Evolutionary conservation across 2,329 filamentous ascomycete species (phyloP).

Genomic region (Neonectria faginata): DNA sequence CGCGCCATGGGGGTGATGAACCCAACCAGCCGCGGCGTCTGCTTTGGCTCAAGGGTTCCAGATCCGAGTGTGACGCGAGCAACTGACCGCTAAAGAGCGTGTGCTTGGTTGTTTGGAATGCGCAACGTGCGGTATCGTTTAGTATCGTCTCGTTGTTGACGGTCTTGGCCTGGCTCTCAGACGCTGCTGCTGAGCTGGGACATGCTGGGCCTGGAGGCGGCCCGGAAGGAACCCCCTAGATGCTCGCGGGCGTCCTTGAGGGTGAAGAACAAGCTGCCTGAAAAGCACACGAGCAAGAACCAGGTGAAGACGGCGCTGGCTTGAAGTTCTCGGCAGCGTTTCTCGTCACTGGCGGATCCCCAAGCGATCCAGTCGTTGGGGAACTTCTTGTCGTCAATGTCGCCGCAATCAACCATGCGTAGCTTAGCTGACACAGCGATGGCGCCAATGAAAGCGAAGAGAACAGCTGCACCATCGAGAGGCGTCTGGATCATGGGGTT

Average conservation of each 20-base stretch:
- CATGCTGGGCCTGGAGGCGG: slow-evolving; percentile 62
- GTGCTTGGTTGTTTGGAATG: not conserved
- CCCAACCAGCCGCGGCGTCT: slow-evolving; percentile 12
- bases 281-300: slow-evolving; percentile 77
- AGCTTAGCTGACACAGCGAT: slow-evolving; percentile 79
- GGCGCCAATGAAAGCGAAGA: slow-evolving; percentile 78
- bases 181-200: slow-evolving; percentile 63
- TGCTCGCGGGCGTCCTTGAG: slow-evolving; percentile 64
- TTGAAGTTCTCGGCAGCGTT: slow-evolving; percentile 81
- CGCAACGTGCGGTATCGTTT: not conserved
- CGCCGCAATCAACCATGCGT: slow-evolving; percentile 74
- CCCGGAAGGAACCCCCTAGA: slow-evolving; percentile 56
- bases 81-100: not conserved
- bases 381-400: slow-evolving; percentile 52
- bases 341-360: slow-evolving; percentile 68
- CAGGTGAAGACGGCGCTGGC: slow-evolving; percentile 81
- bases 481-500: slow-evolving; percentile 65
- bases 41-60: slow-evolving; percentile 6
- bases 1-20: slow-evolving; percentile 18
- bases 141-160: slow-evolving; percentile 3
- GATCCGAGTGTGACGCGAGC: slow-evolving; percentile 11
- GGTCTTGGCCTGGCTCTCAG: slow-evolving; percentile 43
- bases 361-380: slow-evolving; percentile 69
- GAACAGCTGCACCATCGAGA: slow-evolving; percentile 68
- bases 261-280: slow-evolving; percentile 67